Evolutionary conservation across 2,329 filamentous ascomycete species (phyloP).

Genomic region (Fusarium equiseti): DNA sequence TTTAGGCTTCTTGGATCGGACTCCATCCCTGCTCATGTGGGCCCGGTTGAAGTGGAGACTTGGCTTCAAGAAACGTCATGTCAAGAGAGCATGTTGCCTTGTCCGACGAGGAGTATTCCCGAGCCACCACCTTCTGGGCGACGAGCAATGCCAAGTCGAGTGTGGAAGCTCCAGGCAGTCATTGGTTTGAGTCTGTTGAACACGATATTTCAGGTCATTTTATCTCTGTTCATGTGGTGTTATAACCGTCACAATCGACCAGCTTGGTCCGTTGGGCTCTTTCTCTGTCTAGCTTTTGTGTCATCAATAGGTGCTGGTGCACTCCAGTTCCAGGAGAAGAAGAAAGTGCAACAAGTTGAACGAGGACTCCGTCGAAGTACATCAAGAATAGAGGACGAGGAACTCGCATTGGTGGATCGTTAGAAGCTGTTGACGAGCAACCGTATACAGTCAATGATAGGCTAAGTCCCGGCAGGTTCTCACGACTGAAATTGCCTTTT

Average conservation of each 20-base stretch:
- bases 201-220: neutral
- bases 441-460: too few relatives aligned
- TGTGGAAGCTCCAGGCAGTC: neutral
- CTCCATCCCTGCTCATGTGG: neutral
- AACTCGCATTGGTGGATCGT: neutral
- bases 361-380: accelerated
- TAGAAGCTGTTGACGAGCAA: too few relatives aligned
- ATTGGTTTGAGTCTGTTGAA: neutral
- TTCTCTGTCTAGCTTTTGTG: neutral
- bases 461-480: too few relatives aligned
- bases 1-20: neutral
- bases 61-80: neutral
- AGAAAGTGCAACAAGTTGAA: neutral
- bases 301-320: neutral
- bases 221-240: neutral
- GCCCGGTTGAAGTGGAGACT: neutral
- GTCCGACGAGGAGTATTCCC: neutral
- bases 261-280: neutral
- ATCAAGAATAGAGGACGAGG: neutral
- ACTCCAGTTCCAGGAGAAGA: neutral
- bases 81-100: neutral
- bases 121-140: neutral
- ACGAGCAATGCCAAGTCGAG: neutral
- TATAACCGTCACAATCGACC: neutral
- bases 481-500: accelerated